Evolutionary conservation across 179 eudicot species (phyloP).

Genomic region (Beta corolliflora): DNA sequence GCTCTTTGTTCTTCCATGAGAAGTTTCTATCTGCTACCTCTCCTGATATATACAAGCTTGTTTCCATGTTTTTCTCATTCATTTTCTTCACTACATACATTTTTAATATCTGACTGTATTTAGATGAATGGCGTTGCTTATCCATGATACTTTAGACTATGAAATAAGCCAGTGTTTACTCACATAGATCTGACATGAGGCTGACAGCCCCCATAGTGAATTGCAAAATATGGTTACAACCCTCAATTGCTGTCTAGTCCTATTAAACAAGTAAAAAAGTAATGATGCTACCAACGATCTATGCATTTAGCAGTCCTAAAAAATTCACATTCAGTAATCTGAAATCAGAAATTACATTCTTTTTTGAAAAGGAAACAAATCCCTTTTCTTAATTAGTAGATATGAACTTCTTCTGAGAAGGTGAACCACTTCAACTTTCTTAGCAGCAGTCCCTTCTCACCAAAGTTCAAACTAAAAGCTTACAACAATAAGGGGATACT

Average conservation of each 20-base stretch:
- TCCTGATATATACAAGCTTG: neutral
- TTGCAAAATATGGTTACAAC: neutral
- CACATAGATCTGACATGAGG: neutral
- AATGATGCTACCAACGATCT: neutral
- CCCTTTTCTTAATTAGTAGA: neutral
- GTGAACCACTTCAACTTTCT: neutral
- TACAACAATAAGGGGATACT: neutral
- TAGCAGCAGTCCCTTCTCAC: neutral
- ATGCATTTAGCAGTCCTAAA: neutral
- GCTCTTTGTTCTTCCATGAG: conserved; percentile 2
- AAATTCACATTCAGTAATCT: neutral
- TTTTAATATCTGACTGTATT: neutral
- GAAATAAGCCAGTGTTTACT: neutral
- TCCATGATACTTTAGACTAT: neutral
- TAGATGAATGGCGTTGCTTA: neutral
- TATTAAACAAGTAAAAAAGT: neutral
- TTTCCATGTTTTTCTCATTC: neutral
- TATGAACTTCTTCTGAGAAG: neutral
- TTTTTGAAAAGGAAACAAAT: neutral
- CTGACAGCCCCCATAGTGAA: neutral
- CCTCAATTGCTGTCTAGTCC: neutral
- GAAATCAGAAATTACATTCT: neutral
- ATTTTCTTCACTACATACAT: neutral
- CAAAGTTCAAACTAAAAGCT: neutral
- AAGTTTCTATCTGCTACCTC: neutral